phyloP scores from a whole-genome alignment of 2,329 filamentous ascomycete species.

The Fusarium agapanthi region DNA sequence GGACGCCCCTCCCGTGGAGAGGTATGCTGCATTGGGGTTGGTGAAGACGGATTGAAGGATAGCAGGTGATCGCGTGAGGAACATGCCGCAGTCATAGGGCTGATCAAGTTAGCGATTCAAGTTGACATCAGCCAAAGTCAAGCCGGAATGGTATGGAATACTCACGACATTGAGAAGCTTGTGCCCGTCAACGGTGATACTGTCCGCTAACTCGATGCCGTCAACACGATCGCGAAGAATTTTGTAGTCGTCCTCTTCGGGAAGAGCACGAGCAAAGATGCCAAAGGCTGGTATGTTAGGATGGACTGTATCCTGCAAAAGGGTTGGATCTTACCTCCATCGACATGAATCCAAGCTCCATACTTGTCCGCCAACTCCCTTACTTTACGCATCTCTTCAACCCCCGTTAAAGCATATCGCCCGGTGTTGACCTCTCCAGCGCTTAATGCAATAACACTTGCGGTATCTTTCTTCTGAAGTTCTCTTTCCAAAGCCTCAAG shows the following conservation, averaged over 20 bases:
- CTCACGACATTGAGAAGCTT: slow-evolving; percentile 89
- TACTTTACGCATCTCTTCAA: slow-evolving; percentile 68
- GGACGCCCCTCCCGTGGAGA: slow-evolving; percentile 56
- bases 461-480: slow-evolving; percentile 61
- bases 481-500: slow-evolving; percentile 69
- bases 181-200: slow-evolving; percentile 86
- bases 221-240: slow-evolving; percentile 59
- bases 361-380: slow-evolving; percentile 76
- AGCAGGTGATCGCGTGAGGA: slow-evolving; percentile 74
- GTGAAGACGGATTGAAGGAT: slow-evolving; percentile 72
- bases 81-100: slow-evolving; percentile 93
- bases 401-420: slow-evolving; percentile 71
- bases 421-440: slow-evolving; percentile 93
- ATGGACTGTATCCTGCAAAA: neutral
- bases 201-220: slow-evolving; percentile 84
- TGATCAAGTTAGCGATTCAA: slow-evolving; percentile 42
- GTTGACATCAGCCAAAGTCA: neutral
- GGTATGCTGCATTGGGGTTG: slow-evolving; percentile 88
- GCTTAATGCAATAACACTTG: slow-evolving; percentile 82
- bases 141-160: slow-evolving; percentile 29
- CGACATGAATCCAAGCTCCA: slow-evolving; percentile 87
- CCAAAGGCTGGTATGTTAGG: slow-evolving; percentile 73
- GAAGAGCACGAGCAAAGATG: slow-evolving; percentile 76
- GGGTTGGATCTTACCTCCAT: slow-evolving; percentile 64
- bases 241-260: slow-evolving; percentile 63